Base-by-base conservation (phyloP, 176 grass and related monocot genomes). In the Triticum timopheevii region DNA sequence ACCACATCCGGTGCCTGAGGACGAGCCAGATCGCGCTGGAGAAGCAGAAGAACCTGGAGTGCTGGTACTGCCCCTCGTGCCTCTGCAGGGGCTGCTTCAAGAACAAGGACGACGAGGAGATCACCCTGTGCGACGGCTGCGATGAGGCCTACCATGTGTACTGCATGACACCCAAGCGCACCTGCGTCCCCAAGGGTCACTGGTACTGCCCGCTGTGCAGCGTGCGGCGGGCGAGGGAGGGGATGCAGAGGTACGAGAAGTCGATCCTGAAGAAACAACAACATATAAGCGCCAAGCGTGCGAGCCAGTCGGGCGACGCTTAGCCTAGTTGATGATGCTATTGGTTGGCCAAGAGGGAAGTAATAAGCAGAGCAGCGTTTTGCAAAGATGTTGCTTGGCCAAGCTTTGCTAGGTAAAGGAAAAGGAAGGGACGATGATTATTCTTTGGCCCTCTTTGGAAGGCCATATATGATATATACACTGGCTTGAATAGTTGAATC, bases 1-100 rank as follows among this genome's bases (percentile, higher is more conserved):
- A 99, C 84, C 97, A 96, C 75, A 83, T 96, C 54, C 88, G 89
- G 80, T 98, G 96, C 79, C 80, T 98, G 23, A 98, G 92, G 84
- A 85, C 89, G 24, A 92, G 77, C 72, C 96, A 98, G 91, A 89
- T 96, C 83, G 97, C 90, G 42, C 78, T 58, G 7, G 85, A 87
- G 64, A 84, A 91, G 62, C 97, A 96, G 82, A 72, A 86, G 52
- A 91, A 96, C 1, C 84, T 70, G 79, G 34, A 77, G 9, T 94
- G 92, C 92, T 96, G 97, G 97, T 99, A 96, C 74, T 99, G 97
- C 83, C 94, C 97, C 2, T 99, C 97, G n/a, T 96, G 97, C 58
- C 83, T 96, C 16, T 99, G 97, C 84, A 86, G 97, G 79, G 36
- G 71, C 77, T 99, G 97, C 82, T 88, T 93, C 69, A 87, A 84